A percentile compares a stretch with the other conserved stretches of the same genome.
Evolutionary conservation across 1,284 basidiomycete species (phyloP).

Genomic region (Trichosporon sp.): DNA sequence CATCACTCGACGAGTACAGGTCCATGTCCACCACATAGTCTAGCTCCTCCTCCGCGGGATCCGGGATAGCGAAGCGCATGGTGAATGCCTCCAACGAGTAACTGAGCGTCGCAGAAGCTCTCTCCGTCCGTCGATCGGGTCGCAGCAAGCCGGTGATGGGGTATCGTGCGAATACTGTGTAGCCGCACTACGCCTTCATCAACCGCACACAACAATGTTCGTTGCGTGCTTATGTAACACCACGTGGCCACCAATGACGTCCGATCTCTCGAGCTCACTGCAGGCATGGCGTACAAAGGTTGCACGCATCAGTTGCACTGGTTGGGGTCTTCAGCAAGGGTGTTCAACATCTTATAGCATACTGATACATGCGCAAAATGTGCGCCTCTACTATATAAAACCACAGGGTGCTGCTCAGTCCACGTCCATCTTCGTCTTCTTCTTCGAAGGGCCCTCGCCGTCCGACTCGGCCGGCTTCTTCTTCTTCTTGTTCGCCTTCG

Average conservation of each 20-base stretch:
- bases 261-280: not conserved
- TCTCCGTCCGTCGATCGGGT: not conserved
- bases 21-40: conserved; percentile 19
- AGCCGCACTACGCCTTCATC: not conserved
- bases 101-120: not conserved
- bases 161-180: not conserved
- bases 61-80: conserved; percentile 34
- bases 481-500: conserved; percentile 53
- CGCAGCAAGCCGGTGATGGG: not conserved
- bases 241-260: not conserved
- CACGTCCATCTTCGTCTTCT: conserved; percentile 39
- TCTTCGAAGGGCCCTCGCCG: conserved; percentile 33
- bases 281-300: not conserved
- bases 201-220: not conserved
- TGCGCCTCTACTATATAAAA: conserved; percentile 3
- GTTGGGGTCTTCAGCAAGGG: not conserved
- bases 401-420: conserved; percentile 7
- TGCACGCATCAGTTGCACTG: not conserved
- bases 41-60: conserved; percentile 23
- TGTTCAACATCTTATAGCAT: not conserved
- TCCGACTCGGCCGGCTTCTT: conserved; percentile 28
- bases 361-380: conserved; percentile 3
- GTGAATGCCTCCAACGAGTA: not conserved
- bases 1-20: conserved; percentile 10
- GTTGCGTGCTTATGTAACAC: not conserved